Percentiles rank a stretch among this genome's conserved stretches.
Evolutionary conservation across 2,329 filamentous ascomycete genomes (phyloP).

Genomic region (Penicillium sp.): DNA sequence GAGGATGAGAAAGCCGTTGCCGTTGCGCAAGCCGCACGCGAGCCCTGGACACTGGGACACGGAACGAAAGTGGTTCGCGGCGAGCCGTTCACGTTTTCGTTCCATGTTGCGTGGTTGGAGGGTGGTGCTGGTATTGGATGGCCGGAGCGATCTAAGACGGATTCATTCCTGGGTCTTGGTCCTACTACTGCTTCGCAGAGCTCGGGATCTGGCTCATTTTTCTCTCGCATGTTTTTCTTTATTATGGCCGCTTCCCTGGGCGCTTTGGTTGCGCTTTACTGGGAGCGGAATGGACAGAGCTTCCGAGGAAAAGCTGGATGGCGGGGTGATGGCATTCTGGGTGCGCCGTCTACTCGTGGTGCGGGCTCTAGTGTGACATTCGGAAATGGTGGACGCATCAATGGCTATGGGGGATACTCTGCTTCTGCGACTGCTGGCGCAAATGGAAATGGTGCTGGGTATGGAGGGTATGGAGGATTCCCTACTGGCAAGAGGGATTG

Average conservation of each 20-base stretch:
- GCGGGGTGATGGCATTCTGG: constrained; percentile 51
- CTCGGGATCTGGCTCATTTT: constrained; percentile 18
- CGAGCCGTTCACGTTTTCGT: constrained; percentile 74
- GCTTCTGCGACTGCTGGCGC: constrained; percentile 31
- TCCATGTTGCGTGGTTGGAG: constrained; percentile 75
- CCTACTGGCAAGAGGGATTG: constrained; percentile 45
- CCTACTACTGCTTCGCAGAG: constrained; percentile 1
- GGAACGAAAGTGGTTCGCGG: constrained; percentile 76
- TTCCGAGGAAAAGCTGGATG: constrained; percentile 27
- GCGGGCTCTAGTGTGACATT: constrained; percentile 56
- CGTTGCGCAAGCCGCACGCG: constrained; percentile 42
- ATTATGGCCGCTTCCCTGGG: constrained; percentile 37
- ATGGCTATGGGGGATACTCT: constrained; percentile 59
- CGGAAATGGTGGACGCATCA: constrained; percentile 53
- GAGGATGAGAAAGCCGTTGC: constrained; percentile 47
- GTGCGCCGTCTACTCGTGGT: constrained; percentile 41
- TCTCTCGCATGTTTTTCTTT: constrained; percentile 37
- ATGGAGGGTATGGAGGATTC: constrained; percentile 37
- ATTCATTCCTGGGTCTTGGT: constrained; percentile 17
- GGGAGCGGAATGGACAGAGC: constrained; percentile 32
- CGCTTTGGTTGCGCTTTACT: constrained; percentile 37
- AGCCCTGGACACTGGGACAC: constrained; percentile 50
- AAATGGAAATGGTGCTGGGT: background rate
- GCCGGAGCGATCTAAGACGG: constrained; percentile 22
- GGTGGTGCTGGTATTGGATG: constrained; percentile 40